Base-by-base conservation (phyloP, 306 rosid genomes). In the Cucurbita maxima region DNA sequence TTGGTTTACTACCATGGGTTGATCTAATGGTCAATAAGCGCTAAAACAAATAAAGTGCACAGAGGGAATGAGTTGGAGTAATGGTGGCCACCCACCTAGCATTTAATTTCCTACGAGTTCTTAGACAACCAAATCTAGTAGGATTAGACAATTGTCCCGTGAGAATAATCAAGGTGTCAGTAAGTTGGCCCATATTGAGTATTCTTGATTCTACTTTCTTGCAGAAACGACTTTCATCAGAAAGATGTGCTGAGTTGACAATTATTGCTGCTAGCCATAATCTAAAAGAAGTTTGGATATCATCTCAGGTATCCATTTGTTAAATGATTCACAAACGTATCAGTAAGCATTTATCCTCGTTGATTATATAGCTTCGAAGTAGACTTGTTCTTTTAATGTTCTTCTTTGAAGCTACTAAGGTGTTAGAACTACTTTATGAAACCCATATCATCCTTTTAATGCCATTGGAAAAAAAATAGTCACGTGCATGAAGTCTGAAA, bases 201-300 rank as follows among this genome's bases (percentile, higher is more conserved):
- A 56, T 79, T 62, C 57, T 77, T 75, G 19, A 56, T 64, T 69
- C 75, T 76, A 52, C 69, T 70, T 55, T 60, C 58, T 30, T 43
- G 72, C 88, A 94, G 98, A 90, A 75, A 83, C 98, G 92, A 8
- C 83, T 94, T 25, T 78, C 97, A 18, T 82, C 96, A 30, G 98
- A 88, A 88, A 88, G 72, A 81, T 94, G 98, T 67, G 96, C 90
- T 1, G 95, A 94, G 87, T 87, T 89, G 76, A 86, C 92, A 44
- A 90, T 94, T 79, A 86, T 94, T 84, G 97, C 98, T 66, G 91
- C 96, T 30, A 83, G 89, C 63, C 97, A 90, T 88, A 84, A 84
- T 77, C 82, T 94, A 44, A 94, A 89, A 78, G 98, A 94, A 89
- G 98, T 81, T 80, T 94, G 98, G 98, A 94, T 94, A 85, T 89